Percentiles rank a stretch among this genome's conserved stretches.
Conservation (phyloP, 2,329 filamentous ascomycete genomes). For the Cladosporium sp. region DNA sequence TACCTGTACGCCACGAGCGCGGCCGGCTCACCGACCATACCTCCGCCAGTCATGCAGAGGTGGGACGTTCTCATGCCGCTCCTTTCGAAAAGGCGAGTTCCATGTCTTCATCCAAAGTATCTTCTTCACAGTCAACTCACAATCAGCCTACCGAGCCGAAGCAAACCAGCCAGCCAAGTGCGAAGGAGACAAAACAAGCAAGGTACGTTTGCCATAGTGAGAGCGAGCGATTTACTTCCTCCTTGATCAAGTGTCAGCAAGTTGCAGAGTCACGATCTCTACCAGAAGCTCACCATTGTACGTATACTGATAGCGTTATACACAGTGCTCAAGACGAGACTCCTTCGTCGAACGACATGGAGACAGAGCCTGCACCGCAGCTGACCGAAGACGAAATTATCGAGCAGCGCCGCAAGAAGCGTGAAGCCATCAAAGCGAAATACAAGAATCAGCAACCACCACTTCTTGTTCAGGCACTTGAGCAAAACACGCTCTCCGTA, state of each 20-base stretch:
- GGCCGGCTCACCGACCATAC: background rate
- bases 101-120: slow-evolving; percentile 10
- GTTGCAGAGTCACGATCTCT: background rate
- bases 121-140: slow-evolving; percentile 8
- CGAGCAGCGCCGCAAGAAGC: slow-evolving; percentile 78
- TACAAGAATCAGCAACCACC: slow-evolving; percentile 63
- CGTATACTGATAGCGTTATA: slow-evolving; percentile 50
- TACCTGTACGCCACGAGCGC: slow-evolving; percentile 6
- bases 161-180: slow-evolving; percentile 49
- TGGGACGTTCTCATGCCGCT: background rate
- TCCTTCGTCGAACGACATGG: slow-evolving; percentile 54
- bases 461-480: slow-evolving; percentile 69
- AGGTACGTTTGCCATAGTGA: slow-evolving; percentile 28
- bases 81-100: slow-evolving; percentile 7
- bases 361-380: slow-evolving; percentile 49
- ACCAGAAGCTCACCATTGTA: background rate
- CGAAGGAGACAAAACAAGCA: background rate
- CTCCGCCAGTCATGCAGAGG: background rate
- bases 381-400: slow-evolving; percentile 77
- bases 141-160: background rate
- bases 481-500: slow-evolving; percentile 56
- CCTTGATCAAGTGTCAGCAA: background rate
- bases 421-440: slow-evolving; percentile 83
- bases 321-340: slow-evolving; percentile 21
- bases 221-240: background rate